Base-by-base conservation (phyloP, 2,329 filamentous ascomycete species). In the Penicillium crustosum region DNA sequence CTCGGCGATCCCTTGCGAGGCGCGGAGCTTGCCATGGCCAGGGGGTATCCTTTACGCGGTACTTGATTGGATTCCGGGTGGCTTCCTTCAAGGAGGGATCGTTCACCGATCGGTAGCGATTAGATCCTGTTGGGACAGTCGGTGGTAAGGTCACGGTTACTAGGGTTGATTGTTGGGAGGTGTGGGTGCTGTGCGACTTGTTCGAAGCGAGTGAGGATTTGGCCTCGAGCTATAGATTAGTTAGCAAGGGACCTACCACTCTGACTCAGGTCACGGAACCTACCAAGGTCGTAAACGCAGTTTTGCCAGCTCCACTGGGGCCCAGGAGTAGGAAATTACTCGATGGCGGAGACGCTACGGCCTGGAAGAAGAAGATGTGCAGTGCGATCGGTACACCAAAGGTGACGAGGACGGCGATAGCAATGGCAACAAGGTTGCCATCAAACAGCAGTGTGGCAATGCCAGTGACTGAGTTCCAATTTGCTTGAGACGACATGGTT, bases 21-120 rank as follows among this genome's bases (percentile, higher is more conserved):
- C 83, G 60, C 94, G 90, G 58, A 99, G 86, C 78, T 99, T 99
- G 68, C 91, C 92, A 78, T 99, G 94, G 39, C 94, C 94, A 0
- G 94, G 94, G 94, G 0, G 93, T 97, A 78, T 99, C 94, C 53
- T 68, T 73, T 15, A 80, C 53, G 6, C 71, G 65, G 60, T 79
- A 80, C 33, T 66, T 69, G 51, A 73, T 66, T 17, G 71, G 72
- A 42, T 75, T 74, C 21, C 67, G 69, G 19, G 71, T 60, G 9
- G 69, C 64, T 41, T 79, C 75, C 70, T 90, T 79, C 35, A 97
- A 79, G 10, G 85, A 82, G 25, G 84, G 82, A 70, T 90, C 88
- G 68, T 88, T 85, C 27, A 79, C 75, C 43, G 86, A 88, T 63
- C 88, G 85, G 74, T 86, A 90, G 67, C 82, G 81, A 57, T 86